Evolutionary conservation across 2,329 filamentous ascomycete genomes (phyloP).

Genomic region (Aspergillus ruber): DNA sequence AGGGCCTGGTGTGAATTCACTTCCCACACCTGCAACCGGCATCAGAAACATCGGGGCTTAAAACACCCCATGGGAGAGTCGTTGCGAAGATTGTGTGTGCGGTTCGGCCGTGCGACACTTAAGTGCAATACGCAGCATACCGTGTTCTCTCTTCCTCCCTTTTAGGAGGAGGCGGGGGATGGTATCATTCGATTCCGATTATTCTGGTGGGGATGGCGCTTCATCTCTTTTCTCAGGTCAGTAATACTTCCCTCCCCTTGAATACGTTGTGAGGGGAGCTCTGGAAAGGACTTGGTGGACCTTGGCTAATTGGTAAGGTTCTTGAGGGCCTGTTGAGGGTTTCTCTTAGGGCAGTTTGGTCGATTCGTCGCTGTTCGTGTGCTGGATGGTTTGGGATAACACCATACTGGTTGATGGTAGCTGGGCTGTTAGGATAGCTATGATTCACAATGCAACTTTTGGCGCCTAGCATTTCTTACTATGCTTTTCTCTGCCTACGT

Average conservation of each 20-base stretch:
- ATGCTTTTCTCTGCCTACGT: too few relatives aligned
- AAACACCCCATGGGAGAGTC: constrained; percentile 73
- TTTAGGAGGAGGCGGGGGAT: constrained; percentile 25
- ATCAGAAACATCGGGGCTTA: constrained; percentile 81
- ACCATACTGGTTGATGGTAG: background rate
- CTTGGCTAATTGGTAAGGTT: constrained; percentile 32
- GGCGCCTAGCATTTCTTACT: too few relatives aligned
- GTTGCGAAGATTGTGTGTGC: constrained; percentile 86
- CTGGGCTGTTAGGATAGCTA: background rate
- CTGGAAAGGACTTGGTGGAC: constrained; percentile 18
- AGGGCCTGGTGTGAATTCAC: constrained; percentile 70
- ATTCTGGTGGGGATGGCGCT: constrained; percentile 78
- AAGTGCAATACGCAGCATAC: constrained; percentile 94
- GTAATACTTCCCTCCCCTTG: constrained; percentile 26
- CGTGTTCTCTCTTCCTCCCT: constrained; percentile 33
- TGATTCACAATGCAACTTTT: background rate
- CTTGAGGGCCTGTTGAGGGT: constrained; percentile 4
- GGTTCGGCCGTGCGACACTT: constrained; percentile 57
- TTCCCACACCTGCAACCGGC: constrained; percentile 68
- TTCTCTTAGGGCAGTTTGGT: constrained; percentile 11
- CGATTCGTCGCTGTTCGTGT: background rate
- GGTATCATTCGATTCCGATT: constrained; percentile 87
- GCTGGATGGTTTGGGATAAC: background rate
- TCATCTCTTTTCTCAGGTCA: constrained; percentile 48
- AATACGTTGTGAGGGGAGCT: background rate